Evolutionary conservation across 177 flowering plant species (phyloP), one percentile per base, ranked within the genome.

Genomic region (Vitis hybrid): DNA sequence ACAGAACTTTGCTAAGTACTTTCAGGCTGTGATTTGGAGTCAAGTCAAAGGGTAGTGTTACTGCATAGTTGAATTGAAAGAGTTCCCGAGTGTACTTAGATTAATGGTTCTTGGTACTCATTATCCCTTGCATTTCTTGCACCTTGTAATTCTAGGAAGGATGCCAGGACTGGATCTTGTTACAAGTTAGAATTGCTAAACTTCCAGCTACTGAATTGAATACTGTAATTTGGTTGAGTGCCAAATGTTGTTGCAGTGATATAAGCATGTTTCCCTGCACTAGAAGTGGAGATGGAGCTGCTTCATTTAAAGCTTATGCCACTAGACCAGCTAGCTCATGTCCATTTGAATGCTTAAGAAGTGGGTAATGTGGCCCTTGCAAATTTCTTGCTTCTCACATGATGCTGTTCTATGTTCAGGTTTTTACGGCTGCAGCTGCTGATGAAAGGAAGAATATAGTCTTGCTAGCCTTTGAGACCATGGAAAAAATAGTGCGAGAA

Each of bases 401-500:
- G 14, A 18, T 68, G 73, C 32, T 67, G 48, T 6, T 71, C 61
- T 72, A 70, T 65, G 70, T 64, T 64, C 88, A 96, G 99, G 91
- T 92, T 76, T 96, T 96, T 72, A 96, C 97, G 7, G 78, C 87
- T 80, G 98, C 99, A 76, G 99, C 98, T 12, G 93, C 95, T 76
- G 99, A 94, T 86, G 98, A 91, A 72, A 84, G 97, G 76, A 96
- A 96, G 83, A 91, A 88, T 75, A 84, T 96, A 52, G 97, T 94
- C 58, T 71, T 91, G 78, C 79, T 94, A 87, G 98, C 98, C 55
- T 96, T 96, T 80, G 92, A 92, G 83, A 92, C 97, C 27, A 92
- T 96, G 88, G 99, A 96, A 79, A 96, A 94, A 80, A 96, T 96
- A 30, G 98, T 96, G 56, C 86, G 98, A 48, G 98, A 96, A 78